Evolutionary conservation across 768 basidiomycete species (phyloP), one percentile per base, ranked within the genome.

Genomic region (Leccinum fibrillosum): DNA sequence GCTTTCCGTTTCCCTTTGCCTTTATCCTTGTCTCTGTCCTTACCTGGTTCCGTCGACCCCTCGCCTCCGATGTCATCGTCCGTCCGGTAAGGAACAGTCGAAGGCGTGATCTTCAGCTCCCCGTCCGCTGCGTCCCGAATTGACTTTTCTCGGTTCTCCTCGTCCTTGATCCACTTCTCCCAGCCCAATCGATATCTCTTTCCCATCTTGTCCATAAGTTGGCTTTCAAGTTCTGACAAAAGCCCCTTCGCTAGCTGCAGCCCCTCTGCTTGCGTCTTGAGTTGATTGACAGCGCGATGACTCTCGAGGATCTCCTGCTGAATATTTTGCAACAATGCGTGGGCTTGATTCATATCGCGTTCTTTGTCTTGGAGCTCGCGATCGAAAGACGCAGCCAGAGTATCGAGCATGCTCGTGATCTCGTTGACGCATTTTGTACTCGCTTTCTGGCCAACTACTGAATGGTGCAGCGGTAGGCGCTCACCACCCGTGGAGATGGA

Each of bases 281-380:
- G 80, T n/a, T 86, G 82, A 17, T 76, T 76, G 32, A 92, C 89
- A 0, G 86, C 79, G 44, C 89, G 82, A 64, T 92, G 88, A 63
- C 88, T 90, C 66, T 94, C 94, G 45, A 88, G 78, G 57, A 97
- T 92, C 72, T 98, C 95, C 42, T 87, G 84, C 68, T 96, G 90
- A 52, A 97, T 94, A 66, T 90, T 92, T 47, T 80, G 80, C 37
- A 96, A 80, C 37, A 97, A 77, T 1, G 92, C 89, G 64, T 91
- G 89, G 1, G 95, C 95, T 67, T 98, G 96, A 4, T 82, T 84
- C 65, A 89, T 86, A 67, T 97, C 94, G 39, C 94, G 85, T 68
- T 98, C 94, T 69, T 95, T 94, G 57, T 93, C 90, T 59, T 85
- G 82, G 13, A 98, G 78, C 74, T 99, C 96, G 63, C 89, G 86